Base-by-base conservation (phyloP, 805 yeast genomes). In the Yamadazyma scolyti region DNA sequence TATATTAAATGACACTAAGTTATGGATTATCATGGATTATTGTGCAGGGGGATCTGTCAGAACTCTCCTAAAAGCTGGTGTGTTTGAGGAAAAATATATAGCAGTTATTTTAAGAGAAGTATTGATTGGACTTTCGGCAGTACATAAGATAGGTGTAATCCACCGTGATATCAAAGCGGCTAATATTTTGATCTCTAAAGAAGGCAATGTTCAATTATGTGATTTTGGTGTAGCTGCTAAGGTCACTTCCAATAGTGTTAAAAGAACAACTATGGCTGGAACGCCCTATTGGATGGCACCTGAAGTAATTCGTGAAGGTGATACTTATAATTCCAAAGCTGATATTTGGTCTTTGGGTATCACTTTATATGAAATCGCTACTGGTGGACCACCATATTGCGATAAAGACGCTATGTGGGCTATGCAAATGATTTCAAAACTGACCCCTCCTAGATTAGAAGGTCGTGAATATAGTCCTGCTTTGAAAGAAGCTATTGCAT, bases 261-360 rank as follows among this genome's bases (percentile, higher is more conserved):
- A 88, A 52, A 70, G 98, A 46, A 84, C 90, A 20, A 93, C 98
- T 0, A 88, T 94, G 77, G 97, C 96, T 0, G 95, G 95, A 6
- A 84, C 95, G 1, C 94, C 94, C 0, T 93, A 88, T 53, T 93
- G 98, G 98, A 93, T 93, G 98, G 97, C 98, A 0, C 98, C 98
- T 0, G 98, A 90, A 56, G 98, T 90, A 19, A 90, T 90, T 23
- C 73, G 85, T 61, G 97, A 90, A 56, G 95, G 94, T 23, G 83
- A 82, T 10, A 73, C 81, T 6, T 84, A 93, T 65, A 95, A 85
- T 54, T 75, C 81, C 25, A 89, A 82, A 58, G 98, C 95, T 1
- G 99, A 93, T 56, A 85, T 93, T 6, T 93, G 99, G 99, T 89
- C 97, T 0, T 57, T 90, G 28, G 99, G 99, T 10, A 86, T 93